Evolutionary conservation across 148 eudicot genomes (phyloP), one percentile per base, ranked within the genome.

Genomic region (Rheum nobile): DNA sequence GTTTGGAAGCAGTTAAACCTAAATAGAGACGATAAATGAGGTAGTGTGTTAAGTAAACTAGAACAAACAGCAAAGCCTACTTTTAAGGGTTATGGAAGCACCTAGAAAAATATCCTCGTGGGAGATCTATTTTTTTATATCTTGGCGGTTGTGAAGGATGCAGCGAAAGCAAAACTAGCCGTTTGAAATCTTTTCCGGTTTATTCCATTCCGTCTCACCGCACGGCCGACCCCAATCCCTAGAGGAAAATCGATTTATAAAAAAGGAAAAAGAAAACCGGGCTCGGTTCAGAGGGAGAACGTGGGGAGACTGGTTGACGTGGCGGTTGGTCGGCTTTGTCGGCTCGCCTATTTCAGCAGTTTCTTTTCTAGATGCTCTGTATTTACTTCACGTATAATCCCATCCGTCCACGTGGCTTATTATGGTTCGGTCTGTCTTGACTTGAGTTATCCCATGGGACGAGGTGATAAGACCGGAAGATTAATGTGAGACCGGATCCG

Each of bases 1-100:
- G 70, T 57, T 57, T 57, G 14, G 16, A 57, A 57, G 34, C 16
- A 28, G 67, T 31, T 65, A 65, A 65, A 65, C 70, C 70, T 32
- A 65, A 13, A 17, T 31, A 57, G 37, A 34, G 39, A 65, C 70
- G 70, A 34, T 38, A 65, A 65, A 65, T 34, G 70, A 65, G 70
- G 70, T 65, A 34, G 21, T 65, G 70, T 65, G 70, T 65, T 65
- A 17, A 31, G 70, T 17, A 65, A 65, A 32, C 70, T 28, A 61
- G 26, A 55, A 55, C 65, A 6, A 12, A 43, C 47, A 24, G 17
- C 52, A 46, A 4, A 11, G 35, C 67, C 67, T 17, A 65, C 39
- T 32, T 34, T 65, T 31, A 16, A 41, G 70, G 21, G 41, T 63
- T 63, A 63, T 63, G 38, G 69, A 63, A 29, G 38, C 38, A 31